Base-by-base conservation (phyloP, 2,329 filamentous ascomycete species). In the Volutella citrinella region DNA sequence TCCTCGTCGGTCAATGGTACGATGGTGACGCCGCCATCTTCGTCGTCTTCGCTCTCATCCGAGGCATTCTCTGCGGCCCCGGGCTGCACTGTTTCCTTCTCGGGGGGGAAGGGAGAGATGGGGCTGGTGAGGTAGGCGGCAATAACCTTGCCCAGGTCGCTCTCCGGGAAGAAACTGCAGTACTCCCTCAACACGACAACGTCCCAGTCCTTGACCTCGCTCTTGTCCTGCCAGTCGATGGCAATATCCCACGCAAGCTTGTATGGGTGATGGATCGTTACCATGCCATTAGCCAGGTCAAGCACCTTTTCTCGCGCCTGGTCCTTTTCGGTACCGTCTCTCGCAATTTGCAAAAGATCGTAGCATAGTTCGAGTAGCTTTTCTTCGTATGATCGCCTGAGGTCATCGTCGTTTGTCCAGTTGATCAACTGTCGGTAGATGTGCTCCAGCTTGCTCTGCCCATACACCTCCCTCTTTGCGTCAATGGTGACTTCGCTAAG, bases 181-280 rank as follows among this genome's bases (percentile, higher is more conserved):
- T 91, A 98, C 46, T 89, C 81, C 34, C 82, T 75, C 16, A 98
- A 66, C n/a, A 91, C 69, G 26, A 77, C 78, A 26, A 79, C 75
- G 54, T 97, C 90, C 69, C 88, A 84, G 17, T 87, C 78, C n/a
- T 74, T 68, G 29, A 93, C 74, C 28, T 78, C 77, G 49, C 86
- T 80, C 25, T 80, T 68, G 59, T 96, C 90, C 48, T 85, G 78
- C 86, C 91, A 97, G 55, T 97, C 87, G 38, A 98, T 71, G 19
- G 85, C 76, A 41, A 96, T 83, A 51, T 88, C 84, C 94, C 94
- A 98, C 1, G 93, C 93, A 12, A 94, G 72, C 44, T 83, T 79
- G 63, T 84, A 95, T 0, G 88, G 87, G 50, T 97, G 89, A 51
- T 91, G 90, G 57, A 98, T 93, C 40, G 95, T 86, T 41, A 98